These are phyloP conservation scores for Fusarium sp. DNA, from an alignment of 2,329 filamentous ascomycete species.

Conservation along the genomic window DNA sequence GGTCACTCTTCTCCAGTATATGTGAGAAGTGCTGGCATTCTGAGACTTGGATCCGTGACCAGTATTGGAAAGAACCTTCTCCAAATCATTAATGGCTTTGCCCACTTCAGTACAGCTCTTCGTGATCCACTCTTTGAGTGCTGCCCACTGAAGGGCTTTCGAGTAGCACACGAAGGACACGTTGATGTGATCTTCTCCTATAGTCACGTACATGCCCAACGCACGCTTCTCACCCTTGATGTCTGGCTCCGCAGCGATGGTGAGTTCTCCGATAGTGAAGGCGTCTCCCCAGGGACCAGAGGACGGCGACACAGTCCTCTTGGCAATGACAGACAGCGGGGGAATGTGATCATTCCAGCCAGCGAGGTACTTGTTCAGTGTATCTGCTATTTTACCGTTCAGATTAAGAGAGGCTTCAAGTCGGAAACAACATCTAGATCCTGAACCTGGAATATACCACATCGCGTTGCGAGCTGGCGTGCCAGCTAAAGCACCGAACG, in stretches of 20 bases:
- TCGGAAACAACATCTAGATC: rapidly evolving
- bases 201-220: rapidly evolving
- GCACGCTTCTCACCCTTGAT: background rate
- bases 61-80: rapidly evolving
- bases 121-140: rapidly evolving
- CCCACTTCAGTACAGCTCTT: background rate
- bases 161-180: background rate
- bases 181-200: background rate
- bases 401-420: background rate
- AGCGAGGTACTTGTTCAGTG: background rate
- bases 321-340: rapidly evolving
- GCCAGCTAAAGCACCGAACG: rapidly evolving
- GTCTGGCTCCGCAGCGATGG: background rate
- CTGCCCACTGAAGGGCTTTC: background rate
- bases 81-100: background rate
- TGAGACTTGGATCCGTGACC: rapidly evolving
- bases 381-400: rapidly evolving
- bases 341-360: rapidly evolving
- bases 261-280: background rate
- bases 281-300: background rate
- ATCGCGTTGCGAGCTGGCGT: background rate
- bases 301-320: rapidly evolving
- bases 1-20: background rate
- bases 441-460: background rate
- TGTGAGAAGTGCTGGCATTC: background rate